Base-by-base conservation (phyloP, 257 asterid species). In the Parsonsia alboflavescens region DNA sequence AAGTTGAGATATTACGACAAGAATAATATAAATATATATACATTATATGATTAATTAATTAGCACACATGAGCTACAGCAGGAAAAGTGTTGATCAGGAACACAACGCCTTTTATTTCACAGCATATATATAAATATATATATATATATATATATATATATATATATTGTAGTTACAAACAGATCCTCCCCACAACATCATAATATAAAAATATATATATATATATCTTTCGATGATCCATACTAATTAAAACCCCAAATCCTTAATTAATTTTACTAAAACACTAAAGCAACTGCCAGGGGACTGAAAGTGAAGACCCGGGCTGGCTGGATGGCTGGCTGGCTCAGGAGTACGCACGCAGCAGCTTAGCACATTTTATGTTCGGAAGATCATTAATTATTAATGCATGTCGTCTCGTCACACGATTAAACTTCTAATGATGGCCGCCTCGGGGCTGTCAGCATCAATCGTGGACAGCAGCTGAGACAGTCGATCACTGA, bases 361-460 rank as follows among this genome's bases (percentile, higher is more conserved):
- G n/a, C n/a, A n/a, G n/a, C n/a, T n/a, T n/a, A 46, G 33, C 41
- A 22, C 10, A 62, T 5, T 19, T 2, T 44, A 54, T 13, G n/a
- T 28, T 28, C 15, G 44, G 12, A 71, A n/a, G 22, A 49, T 48
- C 5, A 26, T 50, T 11, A 50, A 49, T 48, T 5, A 26, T 50
- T 11, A 50, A 50, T 50, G 39, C 39, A 33, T 33, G 39, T 33
- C 1, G 39, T 50, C n/a, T n/a, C 7, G 58, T 50, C 50, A 74
- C 77, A 71, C 73, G 28, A 91, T 84, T 83, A 94, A 90, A 80
- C 89, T 92, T 86, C 98, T 89, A 75, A 94, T 86, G 6, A 94
- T 92, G 39, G 96, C 96, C 33, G 98, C 98, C 76, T 94, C 95
- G 0, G 96, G 96, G 82, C 97, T 91, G 19, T 93, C 90, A 10